Percentiles rank a stretch among this genome's conserved stretches.
Evolutionary conservation across 805 yeast genomes (phyloP).

Genomic region (Saccharomycopsis fodiens): DNA sequence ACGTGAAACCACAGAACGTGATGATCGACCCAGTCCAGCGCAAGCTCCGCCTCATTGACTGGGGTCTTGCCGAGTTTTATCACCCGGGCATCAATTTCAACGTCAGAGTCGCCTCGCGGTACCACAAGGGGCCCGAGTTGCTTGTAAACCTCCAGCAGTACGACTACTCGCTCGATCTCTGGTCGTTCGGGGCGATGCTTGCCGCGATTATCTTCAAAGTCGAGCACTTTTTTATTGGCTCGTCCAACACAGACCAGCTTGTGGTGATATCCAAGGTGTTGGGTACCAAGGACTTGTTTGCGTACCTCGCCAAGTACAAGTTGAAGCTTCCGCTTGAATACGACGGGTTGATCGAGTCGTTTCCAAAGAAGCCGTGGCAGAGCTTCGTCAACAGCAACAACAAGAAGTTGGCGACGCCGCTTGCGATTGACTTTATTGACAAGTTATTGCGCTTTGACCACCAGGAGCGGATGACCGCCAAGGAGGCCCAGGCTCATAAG

Average conservation of each 20-base stretch:
- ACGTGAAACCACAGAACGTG: constrained; percentile 91
- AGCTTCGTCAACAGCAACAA: constrained; percentile 66
- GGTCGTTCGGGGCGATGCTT: constrained; percentile 92
- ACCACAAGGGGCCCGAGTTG: constrained; percentile 90
- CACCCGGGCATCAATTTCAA: constrained; percentile 86
- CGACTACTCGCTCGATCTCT: constrained; percentile 84
- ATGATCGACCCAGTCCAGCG: constrained; percentile 81
- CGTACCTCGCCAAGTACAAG: constrained; percentile 64
- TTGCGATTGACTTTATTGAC: constrained; percentile 76
- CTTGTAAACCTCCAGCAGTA: constrained; percentile 80
- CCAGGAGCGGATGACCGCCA: constrained; percentile 80
- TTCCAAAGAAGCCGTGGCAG: constrained; percentile 81
- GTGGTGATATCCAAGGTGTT: constrained; percentile 82
- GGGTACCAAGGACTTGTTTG: constrained; percentile 74
- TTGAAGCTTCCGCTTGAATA: constrained; percentile 67
- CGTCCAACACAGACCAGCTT: constrained; percentile 83
- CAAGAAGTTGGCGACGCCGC: constrained; percentile 57
- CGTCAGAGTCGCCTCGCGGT: constrained; percentile 89
- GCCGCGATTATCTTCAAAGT: constrained; percentile 86
- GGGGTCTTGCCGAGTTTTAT: constrained; percentile 95
- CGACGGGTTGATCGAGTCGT: constrained; percentile 60
- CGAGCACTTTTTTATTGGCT: constrained; percentile 91
- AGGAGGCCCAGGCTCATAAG: constrained; percentile 75
- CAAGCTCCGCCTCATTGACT: constrained; percentile 76
- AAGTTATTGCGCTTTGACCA: constrained; percentile 79